Evolutionary conservation across 2,329 filamentous ascomycete species (phyloP).

Genomic region (Nectriaceae sp.): DNA sequence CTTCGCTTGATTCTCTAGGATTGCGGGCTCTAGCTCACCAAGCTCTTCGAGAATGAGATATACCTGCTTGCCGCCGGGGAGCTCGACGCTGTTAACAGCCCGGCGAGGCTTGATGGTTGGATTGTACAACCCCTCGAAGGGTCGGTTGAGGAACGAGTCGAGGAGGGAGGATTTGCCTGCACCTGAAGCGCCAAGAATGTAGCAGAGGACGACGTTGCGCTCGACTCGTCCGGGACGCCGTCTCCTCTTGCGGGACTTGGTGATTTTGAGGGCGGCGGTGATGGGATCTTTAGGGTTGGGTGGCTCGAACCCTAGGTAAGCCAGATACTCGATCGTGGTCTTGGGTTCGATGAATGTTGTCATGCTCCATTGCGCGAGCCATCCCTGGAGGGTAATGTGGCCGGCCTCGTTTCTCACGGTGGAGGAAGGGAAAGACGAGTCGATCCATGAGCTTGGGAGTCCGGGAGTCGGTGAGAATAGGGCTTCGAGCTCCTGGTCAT

Average conservation of each 20-base stretch:
- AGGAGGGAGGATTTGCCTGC: constrained; percentile 91
- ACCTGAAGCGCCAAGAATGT: constrained; percentile 81
- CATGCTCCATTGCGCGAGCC: constrained; percentile 99
- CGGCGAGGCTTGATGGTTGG: constrained; percentile 94
- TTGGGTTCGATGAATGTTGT: constrained; percentile 96
- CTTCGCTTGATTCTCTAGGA: constrained; percentile 88
- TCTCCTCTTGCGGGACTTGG: constrained; percentile 85
- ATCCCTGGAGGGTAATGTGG: constrained; percentile 93
- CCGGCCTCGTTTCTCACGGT: constrained; percentile 95
- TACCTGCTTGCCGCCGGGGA: constrained; percentile 94
- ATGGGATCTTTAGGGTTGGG: constrained; percentile 74
- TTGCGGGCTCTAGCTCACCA: constrained; percentile 91
- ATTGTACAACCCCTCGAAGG: constrained; percentile 80
- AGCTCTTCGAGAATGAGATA: constrained; percentile 96
- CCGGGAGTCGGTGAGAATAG: constrained; percentile 94
- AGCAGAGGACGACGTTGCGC: constrained; percentile 91
- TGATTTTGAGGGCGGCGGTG: constrained; percentile 85
- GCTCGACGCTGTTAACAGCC: constrained; percentile 93
- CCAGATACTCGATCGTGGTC: constrained; percentile 92
- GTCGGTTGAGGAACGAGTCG: constrained; percentile 86
- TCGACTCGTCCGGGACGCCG: constrained; percentile 83
- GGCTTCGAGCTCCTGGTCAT: constrained; percentile 79
- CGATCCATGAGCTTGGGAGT: constrained; percentile 81
- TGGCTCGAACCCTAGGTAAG: constrained; percentile 92
- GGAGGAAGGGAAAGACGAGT: constrained; percentile 87